Conservation (phyloP, 768 basidiomycete genomes). For the Lentinus tigrinus region DNA sequence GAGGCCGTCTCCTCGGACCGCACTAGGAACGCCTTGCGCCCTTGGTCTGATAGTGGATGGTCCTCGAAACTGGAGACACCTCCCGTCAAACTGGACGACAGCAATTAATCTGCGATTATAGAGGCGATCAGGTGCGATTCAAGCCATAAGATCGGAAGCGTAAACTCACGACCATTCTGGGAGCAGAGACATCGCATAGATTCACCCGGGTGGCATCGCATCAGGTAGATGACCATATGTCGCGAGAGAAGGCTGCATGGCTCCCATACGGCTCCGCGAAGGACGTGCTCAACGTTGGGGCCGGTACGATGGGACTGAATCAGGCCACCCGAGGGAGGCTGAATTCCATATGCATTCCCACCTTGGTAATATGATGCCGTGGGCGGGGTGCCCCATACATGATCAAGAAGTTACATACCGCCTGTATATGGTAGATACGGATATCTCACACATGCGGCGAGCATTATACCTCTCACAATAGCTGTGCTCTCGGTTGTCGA, state of each 20-base stretch:
- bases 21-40: too few species aligned
- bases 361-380: neutral
- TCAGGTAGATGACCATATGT: conserved; percentile 1
- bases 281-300: neutral
- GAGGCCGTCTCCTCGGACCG: too few species aligned
- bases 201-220: conserved; percentile 3
- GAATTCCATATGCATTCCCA: neutral
- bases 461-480: neutral
- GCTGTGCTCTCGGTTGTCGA: neutral
- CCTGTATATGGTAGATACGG: neutral
- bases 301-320: neutral
- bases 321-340: too few species aligned
- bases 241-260: conserved; percentile 6
- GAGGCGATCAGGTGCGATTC: neutral
- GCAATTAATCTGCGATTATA: too few species aligned
- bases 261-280: neutral
- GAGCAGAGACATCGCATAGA: neutral
- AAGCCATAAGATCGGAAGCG: neutral
- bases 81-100: too few species aligned
- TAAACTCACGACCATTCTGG: neutral
- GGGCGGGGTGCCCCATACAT: neutral
- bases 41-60: too few species aligned
- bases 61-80: too few species aligned
- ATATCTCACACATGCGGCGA: neutral
- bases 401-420: neutral